Evolutionary conservation across 768 basidiomycete species (phyloP), one percentile per base, ranked within the genome.

Genomic region (Lepiota subincarnata): DNA sequence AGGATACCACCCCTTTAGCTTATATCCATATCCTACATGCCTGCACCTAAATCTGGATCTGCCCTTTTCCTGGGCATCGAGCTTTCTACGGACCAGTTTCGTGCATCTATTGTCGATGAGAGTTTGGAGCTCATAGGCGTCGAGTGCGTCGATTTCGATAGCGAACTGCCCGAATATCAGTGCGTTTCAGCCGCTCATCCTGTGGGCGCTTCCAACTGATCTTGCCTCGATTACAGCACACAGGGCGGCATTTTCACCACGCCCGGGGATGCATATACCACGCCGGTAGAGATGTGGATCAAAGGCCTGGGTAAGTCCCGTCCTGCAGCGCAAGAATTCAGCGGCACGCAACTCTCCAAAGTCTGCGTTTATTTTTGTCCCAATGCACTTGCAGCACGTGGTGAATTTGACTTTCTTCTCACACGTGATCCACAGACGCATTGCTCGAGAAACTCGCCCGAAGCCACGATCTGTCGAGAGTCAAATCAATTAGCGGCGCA

Each of bases 221-320:
- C 39, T 57, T 31, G 49, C 14, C 44, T 44, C 53, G 40, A 41
- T 53, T 56, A 13, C 65, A 92, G 91, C 66, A 93, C 89, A 0
- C 86, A 88, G 56, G 88, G 88, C 43, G 91, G 91, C 4, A 87
- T 92, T 55, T 91, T 91, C 68, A 91, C 87, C 40, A 89, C 87
- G 0, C 86, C 87, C 3, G 89, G 88, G 26, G 89, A 92, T 68
- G 89, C 88, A 19, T 91, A 87, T 64, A 92, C 88, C 36, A 91
- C 90, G 6, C 90, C 91, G 1, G 79, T 93, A 42, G 90, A 93
- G 62, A 90, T 92, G 87, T 92, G 90, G 90, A 83, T 91, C 50
- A 90, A 89, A 66, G 87, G 78, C 13, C 79, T 93, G 46, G 91
- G 91, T 90, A 67, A 69, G 85, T 72, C 52, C 55, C 40, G 38